phyloP scores from a whole-genome alignment of 768 basidiomycete species.

The Suillus cothurnatus region DNA sequence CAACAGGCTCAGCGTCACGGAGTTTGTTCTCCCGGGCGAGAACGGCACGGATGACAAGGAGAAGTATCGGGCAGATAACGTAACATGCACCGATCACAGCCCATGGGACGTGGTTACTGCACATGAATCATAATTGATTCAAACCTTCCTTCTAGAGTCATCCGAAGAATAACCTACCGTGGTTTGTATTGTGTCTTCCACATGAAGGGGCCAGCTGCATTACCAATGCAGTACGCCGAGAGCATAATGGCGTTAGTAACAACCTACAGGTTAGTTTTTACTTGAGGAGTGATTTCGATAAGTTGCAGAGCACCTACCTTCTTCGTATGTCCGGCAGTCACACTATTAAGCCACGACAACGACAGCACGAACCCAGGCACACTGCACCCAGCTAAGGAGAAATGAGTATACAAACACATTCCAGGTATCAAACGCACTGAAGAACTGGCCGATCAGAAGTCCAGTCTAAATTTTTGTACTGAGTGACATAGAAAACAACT shows the following conservation, averaged over 20 bases:
- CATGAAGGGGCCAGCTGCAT: conserved; percentile 71
- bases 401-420: background rate
- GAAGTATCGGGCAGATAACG: conserved; percentile 43
- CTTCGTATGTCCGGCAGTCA: conserved; percentile 73
- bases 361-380: conserved; percentile 58
- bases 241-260: conserved; percentile 71
- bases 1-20: conserved; percentile 54
- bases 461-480: conserved; percentile 31
- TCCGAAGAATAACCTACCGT: conserved; percentile 36
- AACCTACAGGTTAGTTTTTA: background rate
- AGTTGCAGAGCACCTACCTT: conserved; percentile 34
- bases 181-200: conserved; percentile 67
- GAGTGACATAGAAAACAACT: background rate
- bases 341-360: conserved; percentile 60
- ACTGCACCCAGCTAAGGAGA: conserved; percentile 42
- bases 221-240: conserved; percentile 60
- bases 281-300: background rate
- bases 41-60: conserved; percentile 44
- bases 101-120: conserved; percentile 71
- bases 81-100: conserved; percentile 67
- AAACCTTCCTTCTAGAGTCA: background rate
- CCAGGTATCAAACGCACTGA: conserved; percentile 35
- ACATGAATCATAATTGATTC: background rate
- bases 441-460: conserved; percentile 55
- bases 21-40: conserved; percentile 34